Percentiles rank a stretch among this genome's conserved stretches.
Conservation (phyloP, 108 stramenopile genomes). For the Parietichytrium sp. region DNA sequence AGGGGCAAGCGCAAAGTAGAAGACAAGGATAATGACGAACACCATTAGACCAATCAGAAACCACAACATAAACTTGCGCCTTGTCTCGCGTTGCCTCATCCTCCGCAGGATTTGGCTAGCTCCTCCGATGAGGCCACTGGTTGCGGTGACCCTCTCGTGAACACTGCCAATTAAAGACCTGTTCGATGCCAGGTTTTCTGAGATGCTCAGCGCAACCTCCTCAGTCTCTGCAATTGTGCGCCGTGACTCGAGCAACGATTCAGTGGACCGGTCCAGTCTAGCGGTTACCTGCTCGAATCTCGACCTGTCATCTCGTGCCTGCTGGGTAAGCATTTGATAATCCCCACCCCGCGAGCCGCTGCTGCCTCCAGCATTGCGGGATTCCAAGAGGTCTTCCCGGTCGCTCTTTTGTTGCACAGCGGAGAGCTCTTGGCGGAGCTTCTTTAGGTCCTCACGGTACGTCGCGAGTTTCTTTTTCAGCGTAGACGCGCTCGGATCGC, state of each 20-base stretch:
- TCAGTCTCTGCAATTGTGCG: slow-evolving; percentile 3
- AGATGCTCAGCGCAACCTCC: slow-evolving; percentile 31
- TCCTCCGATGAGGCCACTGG: slow-evolving; percentile 20
- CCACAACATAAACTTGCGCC: neutral
- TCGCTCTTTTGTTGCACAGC: slow-evolving; percentile 4
- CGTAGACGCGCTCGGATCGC: neutral
- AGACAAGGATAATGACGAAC: slow-evolving; percentile 19
- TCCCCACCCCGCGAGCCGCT: neutral
- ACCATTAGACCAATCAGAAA: neutral
- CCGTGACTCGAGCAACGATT: slow-evolving; percentile 5
- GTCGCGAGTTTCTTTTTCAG: neutral
- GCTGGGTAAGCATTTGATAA: neutral
- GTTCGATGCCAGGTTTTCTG: neutral
- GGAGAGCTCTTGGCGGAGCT: neutral
- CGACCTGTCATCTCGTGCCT: slow-evolving; percentile 7
- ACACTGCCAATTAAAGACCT: neutral
- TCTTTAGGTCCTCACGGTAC: slow-evolving; percentile 2
- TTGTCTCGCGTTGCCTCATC: slow-evolving; percentile 13
- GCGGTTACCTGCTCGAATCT: neutral
- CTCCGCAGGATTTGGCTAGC: slow-evolving; percentile 28
- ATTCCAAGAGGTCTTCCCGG: slow-evolving; percentile 20
- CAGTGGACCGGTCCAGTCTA: slow-evolving; percentile 19
- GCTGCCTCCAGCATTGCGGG: neutral
- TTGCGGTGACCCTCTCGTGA: slow-evolving; percentile 17
- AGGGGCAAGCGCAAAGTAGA: neutral